Evolutionary conservation across 345 rosid genomes (phyloP).

Genomic region (Ailanthus altissimus): DNA sequence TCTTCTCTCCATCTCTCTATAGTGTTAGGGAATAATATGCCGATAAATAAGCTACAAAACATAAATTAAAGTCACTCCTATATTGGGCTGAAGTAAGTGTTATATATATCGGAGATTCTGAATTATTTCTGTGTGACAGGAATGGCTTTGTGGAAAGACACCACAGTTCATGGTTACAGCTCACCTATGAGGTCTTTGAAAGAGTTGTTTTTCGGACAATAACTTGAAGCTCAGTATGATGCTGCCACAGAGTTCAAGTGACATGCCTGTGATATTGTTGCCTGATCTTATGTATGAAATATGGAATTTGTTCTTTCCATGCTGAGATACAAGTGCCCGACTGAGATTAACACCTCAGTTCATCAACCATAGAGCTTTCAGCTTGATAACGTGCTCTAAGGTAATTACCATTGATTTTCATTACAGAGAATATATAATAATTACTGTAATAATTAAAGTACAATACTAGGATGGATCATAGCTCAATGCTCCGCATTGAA

Average conservation of each 20-base stretch:
- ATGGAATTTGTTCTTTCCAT: background rate
- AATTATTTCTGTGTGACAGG: conserved; percentile 39
- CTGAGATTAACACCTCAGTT: background rate
- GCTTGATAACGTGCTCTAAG: background rate
- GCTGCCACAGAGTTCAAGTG: conserved; percentile 20
- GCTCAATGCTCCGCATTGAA: background rate
- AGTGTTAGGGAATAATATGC: background rate
- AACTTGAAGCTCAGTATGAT: conserved; percentile 14
- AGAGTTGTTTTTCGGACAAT: conserved; percentile 60
- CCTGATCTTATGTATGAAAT: background rate
- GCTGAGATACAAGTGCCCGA: background rate
- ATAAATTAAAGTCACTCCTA: background rate
- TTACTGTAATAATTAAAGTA: background rate
- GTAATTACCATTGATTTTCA: background rate
- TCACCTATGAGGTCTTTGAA: conserved; percentile 67
- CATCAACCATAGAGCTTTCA: background rate
- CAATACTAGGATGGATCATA: background rate
- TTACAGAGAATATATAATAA: background rate
- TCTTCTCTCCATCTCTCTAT: conserved; percentile 18
- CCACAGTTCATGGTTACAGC: conserved; percentile 56
- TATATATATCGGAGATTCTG: conserved; percentile 1
- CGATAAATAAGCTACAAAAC: background rate
- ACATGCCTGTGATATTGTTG: background rate
- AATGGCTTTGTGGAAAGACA: conserved; percentile 74
- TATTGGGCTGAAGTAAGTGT: conserved; percentile 1